phyloP scores from a whole-genome alignment of 192 early-diverging fungal genomes.

The Piromyces sp. region DNA sequence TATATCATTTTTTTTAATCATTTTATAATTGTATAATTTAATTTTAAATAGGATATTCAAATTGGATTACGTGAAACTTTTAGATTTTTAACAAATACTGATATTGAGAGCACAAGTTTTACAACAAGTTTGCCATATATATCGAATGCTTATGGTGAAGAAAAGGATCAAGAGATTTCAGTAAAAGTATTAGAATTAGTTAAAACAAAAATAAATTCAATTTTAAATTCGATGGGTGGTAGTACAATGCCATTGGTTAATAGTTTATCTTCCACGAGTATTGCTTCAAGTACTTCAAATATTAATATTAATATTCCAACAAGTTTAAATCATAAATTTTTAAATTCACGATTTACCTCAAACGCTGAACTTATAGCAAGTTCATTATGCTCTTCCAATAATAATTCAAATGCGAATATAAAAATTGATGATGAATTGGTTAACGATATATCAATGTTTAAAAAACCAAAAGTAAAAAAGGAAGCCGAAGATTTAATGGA shows the following conservation, averaged over 20 bases:
- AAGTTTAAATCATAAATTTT: background rate
- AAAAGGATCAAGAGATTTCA: background rate
- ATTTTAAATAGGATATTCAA: background rate
- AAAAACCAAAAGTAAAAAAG: background rate
- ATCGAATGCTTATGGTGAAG: background rate
- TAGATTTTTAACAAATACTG: background rate
- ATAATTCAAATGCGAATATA: background rate
- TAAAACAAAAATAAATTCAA: background rate
- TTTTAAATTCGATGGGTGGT: background rate
- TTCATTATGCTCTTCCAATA: background rate
- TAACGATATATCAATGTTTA: background rate
- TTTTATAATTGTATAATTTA: background rate
- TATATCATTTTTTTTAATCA: no score
- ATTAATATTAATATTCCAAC: background rate
- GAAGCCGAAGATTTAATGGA: background rate
- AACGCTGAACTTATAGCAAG: background rate
- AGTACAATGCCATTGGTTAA: background rate
- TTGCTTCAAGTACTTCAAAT: background rate
- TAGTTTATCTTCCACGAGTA: background rate
- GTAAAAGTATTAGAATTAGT: background rate
- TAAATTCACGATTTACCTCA: background rate
- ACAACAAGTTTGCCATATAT: background rate
- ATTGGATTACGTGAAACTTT: background rate
- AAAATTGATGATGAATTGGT: background rate
- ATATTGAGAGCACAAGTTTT: background rate